Percentiles rank a stretch among this genome's conserved stretches.
Evolutionary conservation across 202 grass and related monocot species (phyloP).

Genomic region (Panicum hallii): DNA sequence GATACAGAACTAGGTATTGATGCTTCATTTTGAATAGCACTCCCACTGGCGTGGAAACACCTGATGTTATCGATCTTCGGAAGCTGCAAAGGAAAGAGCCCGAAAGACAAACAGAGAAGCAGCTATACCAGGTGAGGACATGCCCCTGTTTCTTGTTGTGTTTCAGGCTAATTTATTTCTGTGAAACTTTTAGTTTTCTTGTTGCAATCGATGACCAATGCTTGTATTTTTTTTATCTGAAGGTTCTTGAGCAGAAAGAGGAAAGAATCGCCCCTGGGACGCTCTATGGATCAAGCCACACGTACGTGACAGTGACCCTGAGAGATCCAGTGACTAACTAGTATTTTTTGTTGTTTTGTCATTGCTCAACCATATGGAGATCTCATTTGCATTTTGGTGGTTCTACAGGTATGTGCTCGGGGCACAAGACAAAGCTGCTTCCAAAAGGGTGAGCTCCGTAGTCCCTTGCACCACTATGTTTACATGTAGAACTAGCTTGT

Average conservation of each 20-base stretch:
- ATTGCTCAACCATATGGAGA: neutral
- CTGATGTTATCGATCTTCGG: constrained; percentile 88
- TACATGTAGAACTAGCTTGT: neutral
- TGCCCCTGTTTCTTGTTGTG: neutral
- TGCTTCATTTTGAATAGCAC: constrained; percentile 57
- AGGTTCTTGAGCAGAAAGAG: constrained; percentile 93
- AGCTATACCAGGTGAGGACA: constrained; percentile 75
- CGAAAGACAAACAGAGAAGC: constrained; percentile 72
- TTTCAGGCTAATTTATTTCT: neutral
- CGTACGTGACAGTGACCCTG: constrained; percentile 55
- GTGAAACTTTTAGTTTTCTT: neutral
- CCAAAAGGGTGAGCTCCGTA: constrained; percentile 68
- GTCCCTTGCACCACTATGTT: neutral
- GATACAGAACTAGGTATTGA: neutral
- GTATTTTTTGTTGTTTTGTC: neutral
- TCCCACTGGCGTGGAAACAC: constrained; percentile 96
- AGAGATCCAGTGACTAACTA: neutral
- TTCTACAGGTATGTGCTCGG: constrained; percentile 69
- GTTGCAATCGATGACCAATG: neutral
- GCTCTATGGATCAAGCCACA: constrained; percentile 78
- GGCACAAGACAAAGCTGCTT: constrained; percentile 68
- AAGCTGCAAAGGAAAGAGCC: constrained; percentile 91
- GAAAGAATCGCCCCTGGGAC: constrained; percentile 80
- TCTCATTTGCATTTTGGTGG: neutral
- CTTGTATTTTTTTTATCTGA: constrained; percentile 18